Evolutionary conservation across 257 asterid genomes (phyloP), one percentile per base, ranked within the genome.

Genomic region (Hygrophila difformis): DNA sequence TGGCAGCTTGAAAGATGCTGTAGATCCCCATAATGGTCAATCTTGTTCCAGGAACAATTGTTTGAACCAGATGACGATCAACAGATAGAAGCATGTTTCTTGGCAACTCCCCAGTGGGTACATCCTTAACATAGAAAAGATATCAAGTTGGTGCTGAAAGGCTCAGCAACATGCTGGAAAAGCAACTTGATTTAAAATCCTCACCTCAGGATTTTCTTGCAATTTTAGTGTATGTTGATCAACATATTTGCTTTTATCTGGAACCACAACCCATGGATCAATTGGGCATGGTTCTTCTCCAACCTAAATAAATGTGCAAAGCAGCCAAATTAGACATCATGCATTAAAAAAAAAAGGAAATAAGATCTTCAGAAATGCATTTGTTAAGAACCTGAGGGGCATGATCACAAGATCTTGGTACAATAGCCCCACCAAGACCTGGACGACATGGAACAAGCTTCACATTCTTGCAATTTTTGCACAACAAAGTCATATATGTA

Each of bases 1-100:
- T 91, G 47, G 95, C 68, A 57, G 96, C 92, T 61, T 91, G 98
- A 57, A 86, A 91, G 54, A 91, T 77, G 43, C 98, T 91, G 71
- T 82, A 91, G 46, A 91, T 91, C 24, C 98, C 98, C 93, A 91
- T 77, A 43, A 91, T 63, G 45, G 96, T 82, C 72, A 91, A 68
- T 71, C 98, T 91, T 37, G 93, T 85, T 48, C 96, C 98, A 42
- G 98, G 98, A 59, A 91, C 98, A 67, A 91, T 86, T 62, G 98
- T 85, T 72, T 91, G 98, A 68, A 86, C 98, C 52, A 91, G 92
- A 71, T 86, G 98, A 43, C 96, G 92, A 69, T 91, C 98, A 55
- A 91, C 46, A 12, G 98, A 91, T 39, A 91, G 75, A 54, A 91
- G 98, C 65, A 91, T 78, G 71, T 91, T 91, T 55, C 98, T 86